Percentiles rank a stretch among this genome's conserved stretches.
Conservation (phyloP, 2,329 filamentous ascomycete species). For the Annulohypoxylon truncatum region DNA sequence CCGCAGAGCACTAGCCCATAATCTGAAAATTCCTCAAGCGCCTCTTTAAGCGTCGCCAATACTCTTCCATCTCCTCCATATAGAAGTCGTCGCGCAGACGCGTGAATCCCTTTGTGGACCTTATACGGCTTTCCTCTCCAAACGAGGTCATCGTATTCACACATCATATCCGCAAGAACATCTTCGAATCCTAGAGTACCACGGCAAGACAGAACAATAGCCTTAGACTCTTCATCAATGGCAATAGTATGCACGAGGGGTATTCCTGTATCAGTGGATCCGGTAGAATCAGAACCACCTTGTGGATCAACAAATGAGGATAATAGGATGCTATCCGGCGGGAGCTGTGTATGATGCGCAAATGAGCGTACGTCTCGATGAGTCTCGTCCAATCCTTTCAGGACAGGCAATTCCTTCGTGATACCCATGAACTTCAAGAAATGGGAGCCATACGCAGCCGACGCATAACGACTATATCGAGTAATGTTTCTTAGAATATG, state of each 20-base stretch:
- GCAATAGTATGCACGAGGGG: slow-evolving; percentile 80
- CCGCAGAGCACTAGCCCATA: slow-evolving; percentile 78
- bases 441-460: slow-evolving; percentile 72
- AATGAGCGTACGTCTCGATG: slow-evolving; percentile 73
- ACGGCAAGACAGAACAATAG: slow-evolving; percentile 77
- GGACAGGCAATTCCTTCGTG: slow-evolving; percentile 60
- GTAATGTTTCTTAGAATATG: slow-evolving; percentile 72
- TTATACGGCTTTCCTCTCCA: slow-evolving; percentile 75
- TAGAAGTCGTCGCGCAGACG: slow-evolving; percentile 74
- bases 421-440: slow-evolving; percentile 74
- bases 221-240: slow-evolving; percentile 76
- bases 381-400: slow-evolving; percentile 59
- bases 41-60: slow-evolving; percentile 72
- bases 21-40: slow-evolving; percentile 72
- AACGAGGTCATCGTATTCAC: slow-evolving; percentile 74
- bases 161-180: slow-evolving; percentile 78
- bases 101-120: slow-evolving; percentile 80
- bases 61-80: slow-evolving; percentile 76
- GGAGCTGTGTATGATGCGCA: slow-evolving; percentile 70
- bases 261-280: slow-evolving; percentile 73
- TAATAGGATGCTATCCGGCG: slow-evolving; percentile 69
- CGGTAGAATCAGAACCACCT: slow-evolving; percentile 73
- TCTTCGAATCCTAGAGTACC: slow-evolving; percentile 81
- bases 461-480: slow-evolving; percentile 74
- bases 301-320: slow-evolving; percentile 78